A percentile compares a stretch with the other conserved stretches of the same genome.
Evolutionary conservation across 2,329 filamentous ascomycete genomes (phyloP).

Genomic region (Colletotrichum gigasporum): DNA sequence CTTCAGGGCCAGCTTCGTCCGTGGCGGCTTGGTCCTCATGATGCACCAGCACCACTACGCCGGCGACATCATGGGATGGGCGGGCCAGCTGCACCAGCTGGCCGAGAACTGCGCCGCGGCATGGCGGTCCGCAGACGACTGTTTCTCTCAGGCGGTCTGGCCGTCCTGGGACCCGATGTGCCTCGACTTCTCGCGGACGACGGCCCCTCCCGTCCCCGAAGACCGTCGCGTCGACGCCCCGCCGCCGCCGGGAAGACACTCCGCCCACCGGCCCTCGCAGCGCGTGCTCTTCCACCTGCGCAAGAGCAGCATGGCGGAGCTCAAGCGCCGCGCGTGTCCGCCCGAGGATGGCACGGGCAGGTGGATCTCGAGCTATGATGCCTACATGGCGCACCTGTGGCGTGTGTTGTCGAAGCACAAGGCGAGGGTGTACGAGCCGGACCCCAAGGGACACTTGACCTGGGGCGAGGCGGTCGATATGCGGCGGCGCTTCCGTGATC

Average conservation of each 20-base stretch:
- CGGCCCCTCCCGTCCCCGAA: constrained; percentile 37
- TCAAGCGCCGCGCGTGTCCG: constrained; percentile 46
- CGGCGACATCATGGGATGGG: constrained; percentile 55
- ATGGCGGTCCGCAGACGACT: neutral
- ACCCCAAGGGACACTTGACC: constrained; percentile 37
- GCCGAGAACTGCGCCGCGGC: constrained; percentile 52
- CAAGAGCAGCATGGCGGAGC: constrained; percentile 49
- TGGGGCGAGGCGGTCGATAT: constrained; percentile 52
- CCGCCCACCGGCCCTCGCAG: constrained; percentile 36
- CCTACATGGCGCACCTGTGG: constrained; percentile 52
- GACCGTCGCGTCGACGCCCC: constrained; percentile 43
- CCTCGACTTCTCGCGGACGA: constrained; percentile 47
- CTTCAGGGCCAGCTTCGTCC: constrained; percentile 52
- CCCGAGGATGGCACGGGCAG: constrained; percentile 40
- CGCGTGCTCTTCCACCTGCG: constrained; percentile 53
- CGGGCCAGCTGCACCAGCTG: constrained; percentile 47
- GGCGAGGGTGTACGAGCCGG: constrained; percentile 43
- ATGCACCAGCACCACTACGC: constrained; percentile 53
- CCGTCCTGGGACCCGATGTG: constrained; percentile 40
- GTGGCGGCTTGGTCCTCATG: constrained; percentile 50
- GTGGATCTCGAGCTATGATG: constrained; percentile 57
- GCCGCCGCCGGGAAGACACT: constrained; percentile 38
- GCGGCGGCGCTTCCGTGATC: constrained; percentile 45
- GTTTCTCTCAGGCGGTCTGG: neutral
- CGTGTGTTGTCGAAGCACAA: constrained; percentile 47